Conservation (phyloP, 192 early-diverging fungal species). For the Coemansia sp. region DNA sequence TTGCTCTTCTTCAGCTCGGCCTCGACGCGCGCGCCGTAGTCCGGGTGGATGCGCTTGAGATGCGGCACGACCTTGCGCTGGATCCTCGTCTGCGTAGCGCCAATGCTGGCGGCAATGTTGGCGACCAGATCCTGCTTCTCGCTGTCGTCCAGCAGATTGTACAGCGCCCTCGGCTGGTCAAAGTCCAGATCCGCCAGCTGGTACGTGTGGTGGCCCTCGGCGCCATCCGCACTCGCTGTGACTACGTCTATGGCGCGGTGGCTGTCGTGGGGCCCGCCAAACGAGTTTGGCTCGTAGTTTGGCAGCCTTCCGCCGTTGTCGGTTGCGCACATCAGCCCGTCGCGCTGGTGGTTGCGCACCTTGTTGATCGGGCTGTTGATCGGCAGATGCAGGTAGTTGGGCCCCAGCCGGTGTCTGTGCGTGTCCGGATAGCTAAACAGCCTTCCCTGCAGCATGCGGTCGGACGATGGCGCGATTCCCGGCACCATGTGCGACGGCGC, state of each 20-base stretch:
- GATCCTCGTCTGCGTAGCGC: constrained; percentile 52
- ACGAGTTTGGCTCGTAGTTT: constrained; percentile 63
- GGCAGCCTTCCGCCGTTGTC: constrained; percentile 58
- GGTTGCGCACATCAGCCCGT: constrained; percentile 58
- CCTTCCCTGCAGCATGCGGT: constrained; percentile 69
- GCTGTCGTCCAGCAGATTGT: constrained; percentile 31
- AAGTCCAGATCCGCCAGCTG: constrained; percentile 61
- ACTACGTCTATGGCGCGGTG: constrained; percentile 22
- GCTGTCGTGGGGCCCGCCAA: constrained; percentile 53
- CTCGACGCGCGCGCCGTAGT: constrained; percentile 59
- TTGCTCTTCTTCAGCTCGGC: constrained; percentile 16
- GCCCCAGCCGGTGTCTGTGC: constrained; percentile 62
- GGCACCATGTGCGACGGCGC: constrained; percentile 66
- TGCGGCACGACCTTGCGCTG: constrained; percentile 58
- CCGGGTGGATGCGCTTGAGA: constrained; percentile 58
- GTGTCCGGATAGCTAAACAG: constrained; percentile 72
- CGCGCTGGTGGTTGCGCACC: constrained; percentile 67
- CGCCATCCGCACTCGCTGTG: constrained; percentile 33
- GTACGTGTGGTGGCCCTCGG: constrained; percentile 52
- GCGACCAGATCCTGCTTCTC: constrained; percentile 55
- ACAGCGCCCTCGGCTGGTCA: constrained; percentile 60
- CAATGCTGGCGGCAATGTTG: constrained; percentile 58
- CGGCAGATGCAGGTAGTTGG: constrained; percentile 72
- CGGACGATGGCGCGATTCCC: constrained; percentile 64
- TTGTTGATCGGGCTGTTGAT: constrained; percentile 59